phyloP scores from a whole-genome alignment of 257 asterid species.

The Jaltomata sinuosa region DNA sequence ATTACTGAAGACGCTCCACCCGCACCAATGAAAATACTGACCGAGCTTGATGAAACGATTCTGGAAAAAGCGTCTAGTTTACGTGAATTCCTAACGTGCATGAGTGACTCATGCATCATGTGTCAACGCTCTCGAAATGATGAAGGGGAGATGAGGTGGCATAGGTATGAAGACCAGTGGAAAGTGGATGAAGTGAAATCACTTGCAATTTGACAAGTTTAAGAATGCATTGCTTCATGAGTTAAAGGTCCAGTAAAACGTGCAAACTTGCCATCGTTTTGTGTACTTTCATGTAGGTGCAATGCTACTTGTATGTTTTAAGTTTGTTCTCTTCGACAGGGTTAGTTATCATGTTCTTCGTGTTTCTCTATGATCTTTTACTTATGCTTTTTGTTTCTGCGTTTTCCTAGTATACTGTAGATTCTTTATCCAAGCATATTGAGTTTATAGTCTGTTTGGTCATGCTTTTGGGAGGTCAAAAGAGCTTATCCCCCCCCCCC shows the following conservation, averaged over 20 bases:
- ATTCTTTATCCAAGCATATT: too few species aligned
- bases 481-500: too few species aligned
- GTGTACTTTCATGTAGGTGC: neutral
- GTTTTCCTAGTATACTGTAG: too few species aligned
- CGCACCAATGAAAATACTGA: constrained; percentile 17
- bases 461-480: too few species aligned
- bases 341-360: too few species aligned
- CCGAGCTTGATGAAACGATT: constrained; percentile 33
- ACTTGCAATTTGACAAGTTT: constrained; percentile 20
- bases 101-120: constrained; percentile 42
- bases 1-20: constrained; percentile 39
- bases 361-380: too few species aligned
- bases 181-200: too few species aligned
- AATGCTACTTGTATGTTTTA: neutral
- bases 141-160: constrained; percentile 39
- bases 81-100: constrained; percentile 42
- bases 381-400: too few species aligned
- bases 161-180: too few species aligned
- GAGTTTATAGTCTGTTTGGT: too few species aligned
- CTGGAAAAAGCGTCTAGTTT: constrained; percentile 34
- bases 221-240: neutral
- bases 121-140: constrained; percentile 58
- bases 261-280: neutral
- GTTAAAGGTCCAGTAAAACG: neutral
- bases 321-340: neutral